phyloP scores from a whole-genome alignment of 192 early-diverging fungal species.

The Coemansia sp. region DNA sequence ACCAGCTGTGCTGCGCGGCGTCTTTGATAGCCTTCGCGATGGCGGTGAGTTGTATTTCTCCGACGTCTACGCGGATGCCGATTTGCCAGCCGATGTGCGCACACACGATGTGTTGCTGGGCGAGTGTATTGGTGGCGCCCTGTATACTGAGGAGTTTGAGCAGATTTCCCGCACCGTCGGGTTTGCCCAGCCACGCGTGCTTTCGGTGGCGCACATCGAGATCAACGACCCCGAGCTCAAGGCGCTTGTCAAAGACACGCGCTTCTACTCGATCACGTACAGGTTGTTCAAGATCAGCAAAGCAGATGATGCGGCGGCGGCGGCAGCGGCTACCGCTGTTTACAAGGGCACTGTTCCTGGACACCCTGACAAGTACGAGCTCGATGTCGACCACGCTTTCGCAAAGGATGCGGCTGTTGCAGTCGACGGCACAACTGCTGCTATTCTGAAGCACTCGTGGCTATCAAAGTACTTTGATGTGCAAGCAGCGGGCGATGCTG shows the following conservation, averaged over 20 bases:
- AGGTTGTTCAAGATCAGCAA: slow-evolving; percentile 39
- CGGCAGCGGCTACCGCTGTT: neutral
- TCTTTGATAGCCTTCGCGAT: slow-evolving; percentile 13
- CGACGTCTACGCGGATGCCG: slow-evolving; percentile 42
- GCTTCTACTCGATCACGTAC: slow-evolving; percentile 44
- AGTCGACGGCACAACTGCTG: neutral
- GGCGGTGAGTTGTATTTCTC: slow-evolving; percentile 48
- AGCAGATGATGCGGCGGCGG: too few species aligned
- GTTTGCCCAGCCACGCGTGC: slow-evolving; percentile 20
- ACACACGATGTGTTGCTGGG: slow-evolving; percentile 42
- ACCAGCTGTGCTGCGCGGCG: slow-evolving; percentile 34
- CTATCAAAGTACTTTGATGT: slow-evolving; percentile 13
- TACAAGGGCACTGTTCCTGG: slow-evolving; percentile 21
- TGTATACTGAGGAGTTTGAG: slow-evolving; percentile 45
- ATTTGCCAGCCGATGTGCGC: slow-evolving; percentile 32
- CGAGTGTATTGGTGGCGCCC: slow-evolving; percentile 46
- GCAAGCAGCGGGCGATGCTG: neutral
- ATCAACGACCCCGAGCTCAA: slow-evolving; percentile 35
- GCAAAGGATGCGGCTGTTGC: neutral
- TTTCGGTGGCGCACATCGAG: slow-evolving; percentile 14
- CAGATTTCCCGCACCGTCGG: slow-evolving; percentile 30
- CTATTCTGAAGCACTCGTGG: slow-evolving; percentile 19
- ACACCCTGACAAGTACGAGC: slow-evolving; percentile 10
- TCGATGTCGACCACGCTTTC: slow-evolving; percentile 18
- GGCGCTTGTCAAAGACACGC: slow-evolving; percentile 34